Evolutionary conservation across 2,329 filamentous ascomycete species (phyloP), one percentile per base, ranked within the genome.

Genomic region (Aspergillus sp.): DNA sequence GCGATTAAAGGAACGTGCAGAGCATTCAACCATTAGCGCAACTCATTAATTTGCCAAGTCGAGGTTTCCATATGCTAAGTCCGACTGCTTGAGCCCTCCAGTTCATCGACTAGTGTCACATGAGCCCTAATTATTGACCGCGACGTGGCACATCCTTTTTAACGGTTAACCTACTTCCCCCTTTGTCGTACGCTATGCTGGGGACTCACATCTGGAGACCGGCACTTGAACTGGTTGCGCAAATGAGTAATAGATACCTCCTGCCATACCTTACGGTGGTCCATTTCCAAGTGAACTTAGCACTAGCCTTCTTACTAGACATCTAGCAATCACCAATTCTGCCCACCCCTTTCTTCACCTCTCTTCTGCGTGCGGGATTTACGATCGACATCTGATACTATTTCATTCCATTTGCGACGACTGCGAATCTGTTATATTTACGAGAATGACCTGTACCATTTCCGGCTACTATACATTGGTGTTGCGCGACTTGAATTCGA

Each of bases 1-100:
- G 59, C 82, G 86, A 64, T 84, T 88, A 76, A 84, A 83, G 66
- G 82, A 84, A 60, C 81, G 86, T 62, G 83, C 85, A 23, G 70
- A 76, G 49, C 66, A 68, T 55, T 75, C 71, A 31, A 58, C 70
- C 40, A 63, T 72, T 58, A 70, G 70, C 59, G 57, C 63, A 31
- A 66, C 8, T 15, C 37, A 44, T 23, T 51, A 27, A 52, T 46
- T 6, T 15, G 6, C 17, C 17, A 43, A 21, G 21, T 48, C 27
- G 40, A 31, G 11, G 14, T 37, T 40, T 33, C 14, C 44, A 6
- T 50, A 33, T 27, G n/a, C 25, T 33, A 23, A 23, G n/a, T 39
- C 11, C 23, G 35, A 35, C 9, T 31, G 27, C 27, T 31, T 9
- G 27, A 14, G 6, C 27, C 35, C 49, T 27, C 6, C 3, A 43